A percentile compares a stretch with the other conserved stretches of the same genome.
phyloP scores from a whole-genome alignment of 345 rosid genomes.

The Eucalyptus pauciflora region DNA sequence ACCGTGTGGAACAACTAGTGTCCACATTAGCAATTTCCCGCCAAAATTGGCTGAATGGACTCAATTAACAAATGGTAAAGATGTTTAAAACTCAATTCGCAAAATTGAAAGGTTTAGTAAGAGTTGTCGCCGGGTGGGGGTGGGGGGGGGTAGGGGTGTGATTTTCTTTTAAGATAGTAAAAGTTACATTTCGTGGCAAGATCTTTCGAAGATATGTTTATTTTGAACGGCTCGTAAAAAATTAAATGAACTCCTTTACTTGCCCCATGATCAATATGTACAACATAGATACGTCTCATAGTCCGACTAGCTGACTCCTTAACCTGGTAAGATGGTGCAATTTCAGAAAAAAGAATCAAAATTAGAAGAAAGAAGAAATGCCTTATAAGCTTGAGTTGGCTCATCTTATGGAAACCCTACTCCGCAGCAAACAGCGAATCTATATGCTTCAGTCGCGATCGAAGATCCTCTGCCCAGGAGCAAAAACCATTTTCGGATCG shows the following conservation, averaged over 20 bases:
- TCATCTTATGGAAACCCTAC: neutral
- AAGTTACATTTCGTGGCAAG: neutral
- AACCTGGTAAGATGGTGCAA: neutral
- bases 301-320: neutral
- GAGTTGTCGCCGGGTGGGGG: no score
- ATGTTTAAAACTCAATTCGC: neutral
- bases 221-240: neutral
- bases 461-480: slow-evolving; percentile 87
- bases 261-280: neutral
- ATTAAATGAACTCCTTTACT: neutral
- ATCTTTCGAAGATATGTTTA: neutral
- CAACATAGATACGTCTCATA: neutral
- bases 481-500: slow-evolving; percentile 68
- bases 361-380: neutral
- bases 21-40: fast-evolving
- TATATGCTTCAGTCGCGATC: neutral
- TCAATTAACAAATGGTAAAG: neutral
- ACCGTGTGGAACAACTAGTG: fast-evolving
- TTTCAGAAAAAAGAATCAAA: neutral
- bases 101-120: neutral
- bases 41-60: fast-evolving
- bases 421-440: neutral
- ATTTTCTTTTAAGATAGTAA: neutral
- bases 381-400: neutral
- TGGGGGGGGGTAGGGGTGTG: no score